These are phyloP conservation scores for Ophiocordyceps sinensis DNA, from an alignment of 2,329 filamentous ascomycete genomes.

Conservation along the genomic window DNA sequence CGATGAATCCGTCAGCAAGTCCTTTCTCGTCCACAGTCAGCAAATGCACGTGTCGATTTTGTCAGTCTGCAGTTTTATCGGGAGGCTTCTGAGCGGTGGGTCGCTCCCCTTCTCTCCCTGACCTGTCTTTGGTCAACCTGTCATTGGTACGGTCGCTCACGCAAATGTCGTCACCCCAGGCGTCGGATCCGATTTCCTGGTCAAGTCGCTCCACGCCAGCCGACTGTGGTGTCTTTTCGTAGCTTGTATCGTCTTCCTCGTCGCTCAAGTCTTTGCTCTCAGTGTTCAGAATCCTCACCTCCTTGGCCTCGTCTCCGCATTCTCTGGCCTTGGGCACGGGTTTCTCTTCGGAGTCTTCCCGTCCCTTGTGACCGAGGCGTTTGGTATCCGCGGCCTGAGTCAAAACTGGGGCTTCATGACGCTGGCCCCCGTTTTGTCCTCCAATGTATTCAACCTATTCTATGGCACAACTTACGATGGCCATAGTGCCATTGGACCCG, in stretches of 20 bases:
- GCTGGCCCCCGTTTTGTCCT: slow-evolving; percentile 70
- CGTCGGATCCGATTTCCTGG: slow-evolving; percentile 80
- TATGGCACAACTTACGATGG: slow-evolving; percentile 76
- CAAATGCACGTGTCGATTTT: slow-evolving; percentile 88
- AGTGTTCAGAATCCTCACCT: slow-evolving; percentile 62
- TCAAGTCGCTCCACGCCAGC: slow-evolving; percentile 65
- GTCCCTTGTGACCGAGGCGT: slow-evolving; percentile 76
- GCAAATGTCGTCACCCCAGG: slow-evolving; percentile 24
- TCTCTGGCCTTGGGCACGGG: slow-evolving; percentile 83
- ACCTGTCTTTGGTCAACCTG: background rate
- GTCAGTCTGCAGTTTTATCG: slow-evolving; percentile 76
- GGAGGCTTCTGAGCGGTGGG: slow-evolving; percentile 62
- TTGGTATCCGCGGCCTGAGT: slow-evolving; percentile 76
- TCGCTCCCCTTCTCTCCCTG: background rate
- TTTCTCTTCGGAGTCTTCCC: slow-evolving; percentile 91
- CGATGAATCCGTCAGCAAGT: slow-evolving; percentile 55
- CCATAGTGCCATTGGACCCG: slow-evolving; percentile 54
- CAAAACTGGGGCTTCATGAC: slow-evolving; percentile 98
- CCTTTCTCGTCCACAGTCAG: slow-evolving; percentile 68
- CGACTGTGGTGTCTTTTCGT: slow-evolving; percentile 83
- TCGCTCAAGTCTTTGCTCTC: slow-evolving; percentile 66
- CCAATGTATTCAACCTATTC: slow-evolving; percentile 83
- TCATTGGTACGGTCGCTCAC: slow-evolving; percentile 10
- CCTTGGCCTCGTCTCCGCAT: slow-evolving; percentile 62
- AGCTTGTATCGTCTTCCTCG: slow-evolving; percentile 61